Percentiles rank a stretch among this genome's conserved stretches.
phyloP scores from a whole-genome alignment of 257 asterid species.

The Nyctanthes arbortristis region DNA sequence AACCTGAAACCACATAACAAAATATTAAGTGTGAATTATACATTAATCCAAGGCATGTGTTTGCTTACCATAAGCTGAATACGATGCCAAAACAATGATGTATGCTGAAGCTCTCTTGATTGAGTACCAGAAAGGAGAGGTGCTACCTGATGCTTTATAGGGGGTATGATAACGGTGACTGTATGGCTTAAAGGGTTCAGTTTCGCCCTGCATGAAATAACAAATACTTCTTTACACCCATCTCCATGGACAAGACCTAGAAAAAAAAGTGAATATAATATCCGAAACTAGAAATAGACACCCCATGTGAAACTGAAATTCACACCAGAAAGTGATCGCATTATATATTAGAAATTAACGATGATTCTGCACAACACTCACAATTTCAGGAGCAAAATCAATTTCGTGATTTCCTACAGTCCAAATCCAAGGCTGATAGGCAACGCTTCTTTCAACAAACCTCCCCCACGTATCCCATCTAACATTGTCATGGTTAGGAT shows the following conservation, averaged over 20 bases:
- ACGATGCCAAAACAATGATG: slow-evolving; percentile 84
- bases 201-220: slow-evolving; percentile 71
- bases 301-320: neutral
- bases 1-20: no score
- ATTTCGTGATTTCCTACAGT: slow-evolving; percentile 84
- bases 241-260: neutral
- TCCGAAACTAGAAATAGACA: neutral
- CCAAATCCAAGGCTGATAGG: slow-evolving; percentile 98
- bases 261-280: neutral
- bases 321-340: neutral
- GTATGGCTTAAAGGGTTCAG: slow-evolving; percentile 77
- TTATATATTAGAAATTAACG: neutral
- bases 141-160: slow-evolving; percentile 59
- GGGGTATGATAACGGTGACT: slow-evolving; percentile 68
- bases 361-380: slow-evolving; percentile 26
- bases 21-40: neutral
- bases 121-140: slow-evolving; percentile 84
- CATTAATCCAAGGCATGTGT: neutral
- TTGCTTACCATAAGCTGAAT: slow-evolving; percentile 81
- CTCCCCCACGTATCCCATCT: slow-evolving; percentile 97
- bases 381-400: slow-evolving; percentile 79
- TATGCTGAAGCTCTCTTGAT: slow-evolving; percentile 90
- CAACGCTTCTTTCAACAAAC: slow-evolving; percentile 75
- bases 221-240: neutral
- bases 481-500: slow-evolving; percentile 69